These are phyloP conservation scores for Tetrahymena thermophila DNA, from an alignment of 73 alveolate species.

Conservation along the genomic window DNA sequence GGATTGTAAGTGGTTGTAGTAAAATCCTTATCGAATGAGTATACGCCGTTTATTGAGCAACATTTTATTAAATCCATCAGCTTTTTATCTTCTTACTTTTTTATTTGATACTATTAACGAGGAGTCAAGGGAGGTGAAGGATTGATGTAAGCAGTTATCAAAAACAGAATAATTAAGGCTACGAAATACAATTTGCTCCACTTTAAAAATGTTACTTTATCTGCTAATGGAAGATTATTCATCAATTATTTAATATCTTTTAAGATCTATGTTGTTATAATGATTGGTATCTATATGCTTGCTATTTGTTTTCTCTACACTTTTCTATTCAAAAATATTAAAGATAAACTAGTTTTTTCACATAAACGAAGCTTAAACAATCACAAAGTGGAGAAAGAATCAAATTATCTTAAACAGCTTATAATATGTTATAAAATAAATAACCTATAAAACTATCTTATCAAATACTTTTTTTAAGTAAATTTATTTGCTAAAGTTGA, in stretches of 20 bases:
- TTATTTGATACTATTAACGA: neutral
- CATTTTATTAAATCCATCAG: neutral
- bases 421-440: neutral
- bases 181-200: neutral
- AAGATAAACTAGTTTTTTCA: neutral
- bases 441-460: neutral
- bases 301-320: neutral
- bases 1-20: neutral
- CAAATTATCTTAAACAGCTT: neutral
- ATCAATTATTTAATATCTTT: neutral
- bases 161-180: neutral
- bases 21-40: neutral
- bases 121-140: neutral
- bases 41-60: neutral
- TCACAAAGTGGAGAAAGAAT: neutral
- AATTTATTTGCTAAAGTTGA: no score
- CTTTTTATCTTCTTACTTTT: neutral
- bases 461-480: neutral
- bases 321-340: neutral
- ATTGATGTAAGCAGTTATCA: neutral
- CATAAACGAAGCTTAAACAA: neutral
- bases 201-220: neutral
- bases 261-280: neutral
- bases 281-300: neutral
- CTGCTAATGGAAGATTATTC: neutral